Base-by-base conservation (phyloP, 352 stramenopile species). In the Globisporangium okanoganense region DNA sequence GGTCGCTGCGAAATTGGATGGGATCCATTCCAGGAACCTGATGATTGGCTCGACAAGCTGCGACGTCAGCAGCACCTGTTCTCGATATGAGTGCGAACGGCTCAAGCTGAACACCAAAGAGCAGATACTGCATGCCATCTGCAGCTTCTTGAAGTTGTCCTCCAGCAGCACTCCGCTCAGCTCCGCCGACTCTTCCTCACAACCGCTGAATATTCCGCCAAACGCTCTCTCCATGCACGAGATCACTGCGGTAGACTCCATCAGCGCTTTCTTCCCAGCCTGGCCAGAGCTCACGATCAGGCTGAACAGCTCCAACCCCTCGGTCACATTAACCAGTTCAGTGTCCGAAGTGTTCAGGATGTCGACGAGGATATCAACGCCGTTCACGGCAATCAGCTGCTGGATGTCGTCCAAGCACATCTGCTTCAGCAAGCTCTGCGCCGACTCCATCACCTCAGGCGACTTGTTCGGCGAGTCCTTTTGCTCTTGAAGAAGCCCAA, bases 281-380 rank as follows among this genome's bases (percentile, higher is more conserved):
- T 51, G 40, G 0, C 79, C 81, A 25, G 78, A 88, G 13, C 70
- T 68, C 12, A 79, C 65, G 41, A 92, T 78, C 24, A 75, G 71
- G n/a, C 79, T 80, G 43, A 90, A 89, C 18, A 86, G 78, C 62
- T 83, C 69, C 20, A 92, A 54, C 58, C 82, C 70, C 18, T 87
- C 70, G 4, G 69, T 70, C 13, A 82, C 67, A 22, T 73, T 72
- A 0, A 77, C 66, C 1, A 67, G 47, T 6, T 44, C 52, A 53
- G 59, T n/a, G n/a, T 56, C 49, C n/a, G 49, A 43, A 40, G 49
- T 43, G 53, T 63, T 48, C 36, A 63, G 16, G 27, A 63, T 58
- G 56, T 79, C 76, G 10, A 92, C 61, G 38, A 92, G 63, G 22
- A 81, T 79, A 27, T 76, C 69, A n/a, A 91, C 70, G 13, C 82